Base-by-base conservation (phyloP, 345 rosid genomes). In the Citrus australasica region DNA sequence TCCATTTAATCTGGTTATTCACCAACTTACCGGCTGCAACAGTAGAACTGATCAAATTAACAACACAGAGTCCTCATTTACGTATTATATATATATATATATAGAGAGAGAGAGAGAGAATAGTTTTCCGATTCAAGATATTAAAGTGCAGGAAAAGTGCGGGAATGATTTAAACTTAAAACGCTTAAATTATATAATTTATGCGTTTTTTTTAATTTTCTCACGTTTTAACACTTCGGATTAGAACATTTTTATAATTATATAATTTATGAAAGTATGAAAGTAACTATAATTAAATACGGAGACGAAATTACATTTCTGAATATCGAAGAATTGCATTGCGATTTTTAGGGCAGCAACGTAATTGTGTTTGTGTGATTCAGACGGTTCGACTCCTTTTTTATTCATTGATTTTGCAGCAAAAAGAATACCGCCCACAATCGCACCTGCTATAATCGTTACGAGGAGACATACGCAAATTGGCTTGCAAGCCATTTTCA, bases 311-410 rank as follows among this genome's bases (percentile, higher is more conserved):
- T 30, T 87, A 96, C 98, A 90, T 89, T 92, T 96, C 75, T 96
- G 97, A 56, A 96, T 78, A 79, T 96, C 95, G 84, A 96, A 86
- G 90, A 96, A 96, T 63, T 94, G 92, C 84, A 90, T 63, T 19
- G 99, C 91, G 27, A 90, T 16, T 48, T 90, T 88, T 76, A 96
- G 97, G 80, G 99, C 95, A 14, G 88, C 90, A 22, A 85, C 83
- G 81, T 94, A 96, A 78, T 91, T 89, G 81, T 83, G 85, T 30
- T 89, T 90, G 85, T 6, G 79, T 83, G 88, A 30, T 88, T 91
- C 88, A 6, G 70, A 88, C 33, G 87, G 75, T 68, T 83, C 84
- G 51, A 11, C 51, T 69, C 78, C 35, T 2, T 6, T 87, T 68
- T 82, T 86, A 78, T 79, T 89, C 48, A 94, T 66, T 1, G 86